Conservation (phyloP, 257 asterid species). For the Plectranthus barbatus region DNA sequence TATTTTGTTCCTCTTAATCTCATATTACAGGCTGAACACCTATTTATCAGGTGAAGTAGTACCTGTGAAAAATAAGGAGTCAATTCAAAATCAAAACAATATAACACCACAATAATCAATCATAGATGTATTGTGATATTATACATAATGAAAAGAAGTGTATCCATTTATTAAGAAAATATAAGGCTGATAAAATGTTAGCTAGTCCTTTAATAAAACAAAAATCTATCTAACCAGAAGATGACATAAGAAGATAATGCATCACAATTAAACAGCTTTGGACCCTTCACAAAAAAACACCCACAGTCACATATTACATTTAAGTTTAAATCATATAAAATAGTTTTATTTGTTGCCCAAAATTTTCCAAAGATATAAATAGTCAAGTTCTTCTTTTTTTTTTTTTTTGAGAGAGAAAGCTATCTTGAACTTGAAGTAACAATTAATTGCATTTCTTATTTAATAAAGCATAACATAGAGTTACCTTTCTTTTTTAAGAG, state of each 20-base stretch:
- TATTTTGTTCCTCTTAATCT: too few relatives aligned
- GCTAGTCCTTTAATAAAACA: neutral
- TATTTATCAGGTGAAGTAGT: too few relatives aligned
- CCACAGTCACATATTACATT: neutral
- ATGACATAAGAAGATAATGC: neutral
- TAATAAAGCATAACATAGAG: neutral
- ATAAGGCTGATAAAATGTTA: neutral
- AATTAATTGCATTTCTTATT: neutral
- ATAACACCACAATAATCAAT: neutral
- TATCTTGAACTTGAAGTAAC: neutral
- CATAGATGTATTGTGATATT: neutral
- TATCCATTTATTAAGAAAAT: neutral
- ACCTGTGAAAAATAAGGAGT: too few relatives aligned
- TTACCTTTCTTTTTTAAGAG: neutral
- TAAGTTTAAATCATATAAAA: neutral
- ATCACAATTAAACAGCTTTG: neutral
- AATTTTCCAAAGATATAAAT: neutral
- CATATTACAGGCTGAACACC: too few relatives aligned
- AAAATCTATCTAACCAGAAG: neutral
- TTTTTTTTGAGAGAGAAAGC: neutral
- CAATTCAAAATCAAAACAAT: neutral
- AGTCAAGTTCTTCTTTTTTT: too few relatives aligned
- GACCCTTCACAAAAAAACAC: neutral
- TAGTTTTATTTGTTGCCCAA: neutral
- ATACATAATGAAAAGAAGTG: neutral